These are phyloP conservation scores for Cenchrus fungigraminus DNA, from an alignment of 176 grass and related monocot species.

Conservation along the genomic window DNA sequence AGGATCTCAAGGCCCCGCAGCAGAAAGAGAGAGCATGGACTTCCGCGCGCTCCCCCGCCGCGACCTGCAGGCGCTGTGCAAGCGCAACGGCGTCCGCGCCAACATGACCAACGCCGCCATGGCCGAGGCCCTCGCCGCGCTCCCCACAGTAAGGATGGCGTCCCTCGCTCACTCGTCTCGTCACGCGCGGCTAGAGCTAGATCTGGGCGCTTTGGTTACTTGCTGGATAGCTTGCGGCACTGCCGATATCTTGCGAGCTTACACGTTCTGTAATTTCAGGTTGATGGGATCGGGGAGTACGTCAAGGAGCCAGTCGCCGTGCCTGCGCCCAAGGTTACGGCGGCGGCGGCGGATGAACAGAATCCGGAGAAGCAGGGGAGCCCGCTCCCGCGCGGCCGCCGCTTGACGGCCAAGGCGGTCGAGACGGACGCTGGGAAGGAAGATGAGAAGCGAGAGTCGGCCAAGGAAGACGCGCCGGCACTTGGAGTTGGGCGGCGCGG, in stretches of 20 bases:
- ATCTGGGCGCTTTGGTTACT: background rate
- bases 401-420: too few relatives aligned
- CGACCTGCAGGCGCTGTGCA: constrained; percentile 85
- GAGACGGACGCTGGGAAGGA: too few relatives aligned
- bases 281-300: constrained; percentile 41
- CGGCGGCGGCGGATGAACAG: background rate
- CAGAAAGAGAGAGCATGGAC: constrained; percentile 52
- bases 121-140: constrained; percentile 77
- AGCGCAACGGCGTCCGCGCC: constrained; percentile 80
- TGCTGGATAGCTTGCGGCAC: too few relatives aligned
- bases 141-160: constrained; percentile 38
- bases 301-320: background rate
- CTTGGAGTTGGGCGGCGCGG: too few relatives aligned
- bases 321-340: too few relatives aligned
- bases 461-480: too few relatives aligned
- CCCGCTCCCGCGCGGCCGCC: too few relatives aligned
- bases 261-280: constrained; percentile 4
- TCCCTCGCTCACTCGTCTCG: background rate
- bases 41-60: constrained; percentile 64
- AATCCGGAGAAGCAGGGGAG: background rate
- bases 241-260: background rate
- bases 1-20: background rate
- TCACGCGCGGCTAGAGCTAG: background rate
- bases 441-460: too few relatives aligned
- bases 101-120: constrained; percentile 85